Base-by-base conservation (phyloP, 2,329 filamentous ascomycete species). In the Sclerotinia glacialis region DNA sequence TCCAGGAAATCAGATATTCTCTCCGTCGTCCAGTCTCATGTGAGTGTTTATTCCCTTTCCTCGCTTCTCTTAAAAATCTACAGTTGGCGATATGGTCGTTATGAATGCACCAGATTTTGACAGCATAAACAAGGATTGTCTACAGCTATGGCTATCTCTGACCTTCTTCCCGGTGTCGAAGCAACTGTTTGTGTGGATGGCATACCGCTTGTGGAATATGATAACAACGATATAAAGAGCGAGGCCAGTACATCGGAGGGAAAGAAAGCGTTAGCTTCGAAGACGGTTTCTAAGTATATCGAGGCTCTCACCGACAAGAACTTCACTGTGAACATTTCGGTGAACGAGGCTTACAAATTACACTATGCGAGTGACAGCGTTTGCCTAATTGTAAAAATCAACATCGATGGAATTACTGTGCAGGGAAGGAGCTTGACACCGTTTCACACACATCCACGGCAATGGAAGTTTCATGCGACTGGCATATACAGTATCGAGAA, bases 121-220 rank as follows among this genome's bases (percentile, higher is more conserved):
- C 47, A 26, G 11, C 14, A 4, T 50, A 12, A 6, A 50, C 16
- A 26, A 50, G 47, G 7, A 55, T 23, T n/a, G 42, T 23, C 54
- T 23, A 23, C 28, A 28, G 28, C 1, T 6, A 54, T 64, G 49
- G 61, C 34, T 12, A 54, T 55, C 8, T 21, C 40, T 1, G 47
- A 64, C 18, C 50, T 50, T 14, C 49, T 64, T 28, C 37, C 37
- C 11, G 61, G 23, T 42, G 18, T 55, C 16, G 37, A 64, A 54
- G 40, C 5, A 12, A 55, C 37, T 4, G 21, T 64, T 21, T 21
- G 49, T n/a, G 49, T 54, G 6, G 28, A 31, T 14, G 16, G 18
- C 9, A n/a, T 26, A 3, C 23, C n/a, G 23, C 37, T 53, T n/a
- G 3, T 14, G 0, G 60, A 63, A 8, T 53, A 63, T 26, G 60